Base-by-base conservation (phyloP, 2,329 filamentous ascomycete genomes). In the Talaromyces sp. region DNA sequence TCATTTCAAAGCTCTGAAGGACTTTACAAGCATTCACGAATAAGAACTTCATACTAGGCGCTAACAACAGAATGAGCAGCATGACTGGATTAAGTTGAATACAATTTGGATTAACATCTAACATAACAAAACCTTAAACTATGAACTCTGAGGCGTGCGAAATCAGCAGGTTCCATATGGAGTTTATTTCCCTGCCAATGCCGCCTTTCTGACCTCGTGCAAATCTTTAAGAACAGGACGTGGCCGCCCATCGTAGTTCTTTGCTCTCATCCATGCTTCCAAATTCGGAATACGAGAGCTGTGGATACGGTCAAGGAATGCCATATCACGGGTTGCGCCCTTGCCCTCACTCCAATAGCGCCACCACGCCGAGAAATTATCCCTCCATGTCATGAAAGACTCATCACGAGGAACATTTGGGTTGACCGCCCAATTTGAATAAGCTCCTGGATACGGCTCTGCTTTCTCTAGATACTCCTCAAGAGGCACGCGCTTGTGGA, bases 281-380 rank as follows among this genome's bases (percentile, higher is more conserved):
- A 65, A 19, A 58, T 31, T 65, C 7, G 50, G 43, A 15, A 65
- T 65, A 8, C 63, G 58, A 6, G 27, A 37, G 41, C 37, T 19
- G 3, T 57, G 45, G 4, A 65, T 65, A 17, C 60, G 58, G 33
- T 56, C 33, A 49, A 65, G 60, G 7, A 65, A 25, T 25, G 50
- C 59, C 43, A 65, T 57, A 50, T 65, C 63, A 50, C 63, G 59
- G 5, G 63, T 65, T 31, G 63, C 63, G 2, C 50, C 63, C 6
- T 57, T 49, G 5, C 63, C 63, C 43, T 65, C 59, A 39, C 58
- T 57, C 63, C 63, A 65, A 49, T 62, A 65, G 31, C 63, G 63
- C 63, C 63, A 65, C 63, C 63, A 65, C 15, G 58, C 58, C n/a
- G 63, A 41, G 25, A 65, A 65, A 45, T 65, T 65, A 25, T 65